Evolutionary conservation across 805 yeast species (phyloP).

Genomic region (Candida insectorum): DNA sequence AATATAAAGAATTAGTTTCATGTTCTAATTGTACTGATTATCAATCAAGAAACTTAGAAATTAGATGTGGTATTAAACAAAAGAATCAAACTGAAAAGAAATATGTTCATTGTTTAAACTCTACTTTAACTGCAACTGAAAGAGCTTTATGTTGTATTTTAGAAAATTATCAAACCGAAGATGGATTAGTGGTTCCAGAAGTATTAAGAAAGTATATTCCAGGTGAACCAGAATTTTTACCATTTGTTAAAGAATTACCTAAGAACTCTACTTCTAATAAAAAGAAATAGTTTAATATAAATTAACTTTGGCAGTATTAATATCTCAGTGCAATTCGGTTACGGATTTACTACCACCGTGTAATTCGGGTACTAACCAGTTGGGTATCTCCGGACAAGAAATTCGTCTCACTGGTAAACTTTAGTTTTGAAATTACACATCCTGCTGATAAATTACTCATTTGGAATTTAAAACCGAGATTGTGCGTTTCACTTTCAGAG

Average conservation of each 20-base stretch:
- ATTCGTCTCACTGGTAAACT: too few relatives aligned
- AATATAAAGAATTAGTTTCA: conserved; percentile 95
- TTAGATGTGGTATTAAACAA: conserved; percentile 97
- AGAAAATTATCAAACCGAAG: conserved; percentile 97
- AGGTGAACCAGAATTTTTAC: conserved; percentile 97
- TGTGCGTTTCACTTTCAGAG: too few relatives aligned
- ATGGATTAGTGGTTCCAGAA: conserved; percentile 90
- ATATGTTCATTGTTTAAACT: conserved; percentile 97
- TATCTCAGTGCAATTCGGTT: too few relatives aligned
- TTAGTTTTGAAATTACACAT: too few relatives aligned
- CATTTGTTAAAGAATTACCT: conserved; percentile 86
- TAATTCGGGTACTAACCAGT: too few relatives aligned
- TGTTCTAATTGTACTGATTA: conserved; percentile 99
- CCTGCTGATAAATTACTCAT: too few relatives aligned
- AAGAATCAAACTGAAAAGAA: conserved; percentile 93
- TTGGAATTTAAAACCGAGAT: too few relatives aligned
- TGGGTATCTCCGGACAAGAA: too few relatives aligned
- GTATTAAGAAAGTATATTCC: conserved; percentile 95
- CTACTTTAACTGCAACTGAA: conserved; percentile 96
- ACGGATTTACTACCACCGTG: too few relatives aligned
- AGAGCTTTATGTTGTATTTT: conserved; percentile 96
- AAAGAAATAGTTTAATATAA: conserved; percentile 29
- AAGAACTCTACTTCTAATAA: conserved; percentile 86
- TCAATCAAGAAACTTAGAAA: conserved; percentile 97
- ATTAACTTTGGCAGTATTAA: conserved; percentile 4